Evolutionary conservation across 768 basidiomycete genomes (phyloP), one percentile per base, ranked within the genome.

Genomic region (Infundibulicybe gibba): DNA sequence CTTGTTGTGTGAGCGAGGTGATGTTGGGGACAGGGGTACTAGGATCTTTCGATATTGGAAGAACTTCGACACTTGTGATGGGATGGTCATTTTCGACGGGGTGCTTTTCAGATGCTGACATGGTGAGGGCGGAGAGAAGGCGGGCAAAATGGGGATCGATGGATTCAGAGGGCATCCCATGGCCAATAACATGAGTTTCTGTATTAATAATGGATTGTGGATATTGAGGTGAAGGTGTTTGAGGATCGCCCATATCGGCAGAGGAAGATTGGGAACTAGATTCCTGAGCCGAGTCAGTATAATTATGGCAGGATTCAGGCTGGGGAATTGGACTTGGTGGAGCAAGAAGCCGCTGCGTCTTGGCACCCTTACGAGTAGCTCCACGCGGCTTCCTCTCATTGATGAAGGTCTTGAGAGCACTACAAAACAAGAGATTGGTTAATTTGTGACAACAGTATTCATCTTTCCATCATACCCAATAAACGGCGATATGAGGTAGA

Each of bases 401-500:
- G 45, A 90, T 80, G 54, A 87, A 87, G 5, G 74, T 70, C 62
- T 85, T 89, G 59, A 90, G 58, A 41, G 77, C 69, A 21, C 84
- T 85, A 47, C 9, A 46, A n/a, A 38, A 6, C 21, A 12, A 40
- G 19, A 52, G 20, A 60, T 44, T 20, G 57, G 40, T 16, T 13
- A 40, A 25, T 25, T 8, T 25, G 25, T 25, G 25, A 25, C 8
- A 8, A 25, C 25, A 25, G 25, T 25, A 25, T 8, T 8, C 25
- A 25, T 25, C 4, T 25, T 25, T 25, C 25, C 25, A 45, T 66
- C 79, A 46, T 68, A 91, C 89, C 71, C 76, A 54, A 99, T 92
- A 69, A 98, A 97, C 3, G 95, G 94, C 1, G 92, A 82, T 32
- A 98, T 93, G 59, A 97, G 74, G 69, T 97, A 99, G 66, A 97